These are phyloP conservation scores for Hemileia vastatrix DNA, from an alignment of 1,284 basidiomycete genomes.

Conservation along the genomic window DNA sequence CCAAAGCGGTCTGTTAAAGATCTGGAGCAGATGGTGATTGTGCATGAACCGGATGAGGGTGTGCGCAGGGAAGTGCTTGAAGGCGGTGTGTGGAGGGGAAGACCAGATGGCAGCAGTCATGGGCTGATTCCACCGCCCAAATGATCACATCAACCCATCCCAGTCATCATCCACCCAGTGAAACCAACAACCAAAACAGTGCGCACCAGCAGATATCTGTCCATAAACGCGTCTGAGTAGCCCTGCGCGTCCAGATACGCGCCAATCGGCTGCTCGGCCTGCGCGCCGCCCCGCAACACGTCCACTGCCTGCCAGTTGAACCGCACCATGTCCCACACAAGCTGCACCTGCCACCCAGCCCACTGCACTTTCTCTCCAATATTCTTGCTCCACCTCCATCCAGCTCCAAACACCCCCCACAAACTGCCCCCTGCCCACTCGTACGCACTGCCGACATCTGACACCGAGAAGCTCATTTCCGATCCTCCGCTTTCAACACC, in stretches of 20 bases:
- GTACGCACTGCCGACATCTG: slow-evolving; percentile 55
- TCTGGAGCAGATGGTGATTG: slow-evolving; percentile 68
- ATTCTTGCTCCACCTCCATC: slow-evolving; percentile 48
- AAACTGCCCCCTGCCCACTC: slow-evolving; percentile 65
- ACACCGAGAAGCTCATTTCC: slow-evolving; percentile 68
- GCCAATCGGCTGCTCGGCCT: slow-evolving; percentile 55
- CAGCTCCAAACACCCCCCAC: slow-evolving; percentile 58
- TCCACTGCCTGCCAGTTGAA: slow-evolving; percentile 61
- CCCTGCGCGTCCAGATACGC: slow-evolving; percentile 59
- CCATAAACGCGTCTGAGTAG: slow-evolving; percentile 60
- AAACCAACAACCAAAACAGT: slow-evolving; percentile 1
- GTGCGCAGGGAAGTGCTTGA: slow-evolving; percentile 60
- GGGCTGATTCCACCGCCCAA: slow-evolving; percentile 49
- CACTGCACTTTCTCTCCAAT: slow-evolving; percentile 24
- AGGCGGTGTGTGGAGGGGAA: slow-evolving; percentile 62
- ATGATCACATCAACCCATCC: not conserved
- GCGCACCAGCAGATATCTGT: slow-evolving; percentile 69
- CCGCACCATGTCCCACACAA: slow-evolving; percentile 65
- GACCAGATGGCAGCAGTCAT: slow-evolving; percentile 76
- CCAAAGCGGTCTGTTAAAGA: slow-evolving; percentile 66
- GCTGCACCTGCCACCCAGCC: slow-evolving; percentile 56
- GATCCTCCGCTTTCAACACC: slow-evolving; percentile 54
- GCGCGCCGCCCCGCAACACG: slow-evolving; percentile 34
- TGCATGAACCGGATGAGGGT: slow-evolving; percentile 67
- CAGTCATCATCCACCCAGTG: not conserved